Evolutionary conservation across 768 basidiomycete genomes (phyloP).

Genomic region (Trametes sanguinea): DNA sequence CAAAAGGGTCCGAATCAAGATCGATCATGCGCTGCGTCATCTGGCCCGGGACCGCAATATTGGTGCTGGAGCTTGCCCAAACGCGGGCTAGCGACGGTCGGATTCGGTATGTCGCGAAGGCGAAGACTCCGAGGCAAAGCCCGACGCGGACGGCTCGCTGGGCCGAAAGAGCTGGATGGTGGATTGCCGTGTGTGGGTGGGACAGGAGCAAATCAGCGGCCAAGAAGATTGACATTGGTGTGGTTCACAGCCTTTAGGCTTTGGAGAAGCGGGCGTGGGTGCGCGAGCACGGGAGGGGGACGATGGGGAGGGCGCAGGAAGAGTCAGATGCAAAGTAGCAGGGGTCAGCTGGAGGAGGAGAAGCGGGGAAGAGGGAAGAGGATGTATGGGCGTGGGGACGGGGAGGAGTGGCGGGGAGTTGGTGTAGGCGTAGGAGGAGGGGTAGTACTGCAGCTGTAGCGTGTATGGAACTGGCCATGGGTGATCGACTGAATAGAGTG

Average conservation of each 20-base stretch:
- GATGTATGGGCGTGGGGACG: background rate
- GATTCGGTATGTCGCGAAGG: constrained; percentile 12
- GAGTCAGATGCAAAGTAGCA: constrained; percentile 5
- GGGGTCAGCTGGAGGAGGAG: constrained; percentile 20
- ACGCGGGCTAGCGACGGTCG: constrained; percentile 4
- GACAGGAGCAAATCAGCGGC: constrained; percentile 10
- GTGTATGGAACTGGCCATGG: background rate
- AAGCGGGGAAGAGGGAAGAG: constrained; percentile 3
- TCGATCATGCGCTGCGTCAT: constrained; percentile 13
- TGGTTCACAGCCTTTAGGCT: constrained; percentile 14
- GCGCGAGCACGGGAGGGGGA: constrained; percentile 8
- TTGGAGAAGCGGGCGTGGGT: constrained; percentile 20
- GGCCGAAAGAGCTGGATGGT: background rate
- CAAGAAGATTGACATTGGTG: background rate
- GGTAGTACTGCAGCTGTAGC: background rate
- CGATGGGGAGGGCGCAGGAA: constrained; percentile 5
- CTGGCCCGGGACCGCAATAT: background rate
- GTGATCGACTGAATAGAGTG: constrained; percentile 18
- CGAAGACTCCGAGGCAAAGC: background rate
- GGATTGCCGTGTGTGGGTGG: background rate
- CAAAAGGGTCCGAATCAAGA: background rate
- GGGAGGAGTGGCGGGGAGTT: background rate
- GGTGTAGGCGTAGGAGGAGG: constrained; percentile 9
- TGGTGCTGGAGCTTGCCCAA: constrained; percentile 7
- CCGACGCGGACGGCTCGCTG: constrained; percentile 10